A percentile compares a stretch with the other conserved stretches of the same genome.
These are phyloP conservation scores for Dactylellina leptospora DNA, from an alignment of 2,329 filamentous ascomycete species.

Conservation along the genomic window DNA sequence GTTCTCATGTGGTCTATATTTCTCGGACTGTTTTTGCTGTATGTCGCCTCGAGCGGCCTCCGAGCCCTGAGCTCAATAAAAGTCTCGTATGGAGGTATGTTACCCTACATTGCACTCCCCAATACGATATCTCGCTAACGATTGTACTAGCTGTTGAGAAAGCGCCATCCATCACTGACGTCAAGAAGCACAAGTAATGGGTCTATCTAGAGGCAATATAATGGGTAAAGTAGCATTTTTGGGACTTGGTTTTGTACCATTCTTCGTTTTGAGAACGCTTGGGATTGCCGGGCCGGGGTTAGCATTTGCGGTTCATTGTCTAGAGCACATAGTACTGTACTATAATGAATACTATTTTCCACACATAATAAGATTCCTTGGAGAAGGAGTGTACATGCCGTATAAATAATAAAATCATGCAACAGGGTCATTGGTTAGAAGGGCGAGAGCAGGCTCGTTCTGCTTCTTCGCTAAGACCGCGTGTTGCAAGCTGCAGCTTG, in stretches of 20 bases:
- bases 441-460: too few relatives aligned
- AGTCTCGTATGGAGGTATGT: slow-evolving; percentile 49
- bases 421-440: too few relatives aligned
- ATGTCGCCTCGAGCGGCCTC: slow-evolving; percentile 22
- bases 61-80: slow-evolving; percentile 36
- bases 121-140: too few relatives aligned
- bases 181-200: slow-evolving; percentile 38
- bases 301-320: slow-evolving; percentile 29
- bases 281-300: slow-evolving; percentile 18
- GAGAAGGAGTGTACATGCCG: too few relatives aligned
- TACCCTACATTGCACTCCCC: neutral
- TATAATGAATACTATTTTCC: slow-evolving; percentile 23
- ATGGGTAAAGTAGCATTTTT: slow-evolving; percentile 65
- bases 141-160: slow-evolving; percentile 64
- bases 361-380: too few relatives aligned
- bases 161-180: slow-evolving; percentile 61
- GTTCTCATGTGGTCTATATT: slow-evolving; percentile 16
- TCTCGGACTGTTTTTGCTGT: slow-evolving; percentile 13
- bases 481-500: neutral
- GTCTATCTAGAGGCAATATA: slow-evolving; percentile 62
- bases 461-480: neutral
- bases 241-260: neutral
- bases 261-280: slow-evolving; percentile 28
- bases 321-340: slow-evolving; percentile 38
- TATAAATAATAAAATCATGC: too few relatives aligned